These are phyloP conservation scores for Trypethelium eluteriae DNA, from an alignment of 495 filamentous ascomycete genomes.

Conservation along the genomic window DNA sequence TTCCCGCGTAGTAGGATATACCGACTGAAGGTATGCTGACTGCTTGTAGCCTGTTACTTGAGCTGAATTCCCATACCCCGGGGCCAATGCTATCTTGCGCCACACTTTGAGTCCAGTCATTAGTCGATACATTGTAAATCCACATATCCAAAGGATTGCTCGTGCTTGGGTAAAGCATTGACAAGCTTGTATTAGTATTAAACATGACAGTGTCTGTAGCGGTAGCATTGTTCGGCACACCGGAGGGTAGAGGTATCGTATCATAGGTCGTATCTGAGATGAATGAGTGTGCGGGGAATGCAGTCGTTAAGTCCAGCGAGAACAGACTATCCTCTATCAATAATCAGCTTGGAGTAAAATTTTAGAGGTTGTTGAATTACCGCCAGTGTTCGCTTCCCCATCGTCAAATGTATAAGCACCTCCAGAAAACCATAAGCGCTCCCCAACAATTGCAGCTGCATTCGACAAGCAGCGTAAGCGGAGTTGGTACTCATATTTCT, in stretches of 20 bases:
- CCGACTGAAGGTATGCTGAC: not conserved
- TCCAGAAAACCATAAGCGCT: not conserved
- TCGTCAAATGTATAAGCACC: not conserved
- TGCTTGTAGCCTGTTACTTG: not conserved
- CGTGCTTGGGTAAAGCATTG: not conserved
- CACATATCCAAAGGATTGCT: not conserved
- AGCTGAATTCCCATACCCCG: not conserved
- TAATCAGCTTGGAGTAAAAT: not conserved
- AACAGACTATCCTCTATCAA: not conserved
- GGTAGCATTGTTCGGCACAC: not conserved
- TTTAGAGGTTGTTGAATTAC: not conserved
- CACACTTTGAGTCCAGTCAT: not conserved
- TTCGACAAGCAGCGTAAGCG: not conserved
- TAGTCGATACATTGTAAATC: not conserved
- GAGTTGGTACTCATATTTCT: not conserved
- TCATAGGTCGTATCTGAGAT: not conserved
- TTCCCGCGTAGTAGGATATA: not conserved
- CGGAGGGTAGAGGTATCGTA: not conserved
- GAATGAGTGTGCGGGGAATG: not conserved
- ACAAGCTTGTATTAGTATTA: not conserved
- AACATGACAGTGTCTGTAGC: not conserved
- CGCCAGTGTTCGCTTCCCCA: not conserved
- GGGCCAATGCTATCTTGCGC: not conserved
- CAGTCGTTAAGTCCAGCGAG: not conserved
- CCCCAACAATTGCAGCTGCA: not conserved